Evolutionary conservation across 2,329 filamentous ascomycete species (phyloP).

Genomic region (Talaromyces sp.): DNA sequence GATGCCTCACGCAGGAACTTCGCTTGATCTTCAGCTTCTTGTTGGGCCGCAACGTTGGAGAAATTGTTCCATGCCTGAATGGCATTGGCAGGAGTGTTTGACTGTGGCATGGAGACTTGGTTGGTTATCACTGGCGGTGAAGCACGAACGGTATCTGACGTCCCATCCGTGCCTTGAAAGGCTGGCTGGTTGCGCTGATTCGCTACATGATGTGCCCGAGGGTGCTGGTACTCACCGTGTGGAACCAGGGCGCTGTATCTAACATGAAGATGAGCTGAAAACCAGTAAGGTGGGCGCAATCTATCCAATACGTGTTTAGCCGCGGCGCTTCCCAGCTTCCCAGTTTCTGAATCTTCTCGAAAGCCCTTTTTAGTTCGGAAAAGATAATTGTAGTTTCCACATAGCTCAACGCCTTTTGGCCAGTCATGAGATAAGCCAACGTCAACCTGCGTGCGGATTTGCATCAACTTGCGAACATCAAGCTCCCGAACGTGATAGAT

Average conservation of each 20-base stretch:
- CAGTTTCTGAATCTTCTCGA: slow-evolving; percentile 66
- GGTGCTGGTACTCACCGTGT: slow-evolving; percentile 35
- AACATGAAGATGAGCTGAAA: slow-evolving; percentile 86
- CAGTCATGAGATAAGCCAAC: slow-evolving; percentile 93
- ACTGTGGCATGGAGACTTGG: not conserved
- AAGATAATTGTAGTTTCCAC: slow-evolving; percentile 63
- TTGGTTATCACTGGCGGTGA: not conserved
- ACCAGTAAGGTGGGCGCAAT: slow-evolving; percentile 81
- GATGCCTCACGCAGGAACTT: slow-evolving; percentile 23
- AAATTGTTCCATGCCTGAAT: slow-evolving; percentile 40
- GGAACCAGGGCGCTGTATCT: slow-evolving; percentile 67
- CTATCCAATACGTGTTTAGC: slow-evolving; percentile 76
- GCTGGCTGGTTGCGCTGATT: not conserved
- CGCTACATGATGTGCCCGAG: not conserved
- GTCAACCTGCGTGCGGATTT: slow-evolving; percentile 81
- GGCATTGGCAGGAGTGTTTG: not conserved
- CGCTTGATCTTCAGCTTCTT: slow-evolving; percentile 31
- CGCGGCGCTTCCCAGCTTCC: slow-evolving; percentile 72
- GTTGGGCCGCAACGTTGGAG: slow-evolving; percentile 26
- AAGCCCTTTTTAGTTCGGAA: slow-evolving; percentile 73
- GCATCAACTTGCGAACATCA: slow-evolving; percentile 83
- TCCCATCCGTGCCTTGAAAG: not conserved
- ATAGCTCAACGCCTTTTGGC: slow-evolving; percentile 76
- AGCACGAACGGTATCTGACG: not conserved
- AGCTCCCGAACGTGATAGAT: slow-evolving; percentile 89